Evolutionary conservation across 106 monocot genomes (phyloP), one percentile per base, ranked within the genome.

Genomic region (Gastrodia elata): DNA sequence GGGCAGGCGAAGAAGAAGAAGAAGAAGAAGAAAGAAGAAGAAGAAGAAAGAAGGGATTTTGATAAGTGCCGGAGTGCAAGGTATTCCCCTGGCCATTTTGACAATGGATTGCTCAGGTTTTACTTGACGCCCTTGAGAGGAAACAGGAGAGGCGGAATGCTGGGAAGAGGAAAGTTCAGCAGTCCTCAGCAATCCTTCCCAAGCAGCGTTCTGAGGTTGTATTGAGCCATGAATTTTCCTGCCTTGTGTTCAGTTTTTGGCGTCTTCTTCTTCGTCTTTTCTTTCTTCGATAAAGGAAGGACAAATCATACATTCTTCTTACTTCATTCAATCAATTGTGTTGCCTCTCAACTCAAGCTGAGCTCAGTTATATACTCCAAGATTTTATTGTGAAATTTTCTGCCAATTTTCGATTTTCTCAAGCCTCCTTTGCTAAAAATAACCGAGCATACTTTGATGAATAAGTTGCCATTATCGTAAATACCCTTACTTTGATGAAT

Each of bases 21-120:
- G 13, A 44, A 44, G 44, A 22, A 52, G n/a, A 52, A 52, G 52
- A 52, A 52, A 22, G 22, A 22, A 6, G 22, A 1, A 6, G 22
- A 52, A 4, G 22, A 22, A 18, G 22, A 52, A 7, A 86, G 85
- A 35, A 76, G 81, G 34, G 74, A 79, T 35, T 52, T 92, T 56
- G 95, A 92, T 77, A 80, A 89, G 71, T 89, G 87, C 41, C 70
- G 82, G 65, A 95, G 91, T 49, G 85, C 85, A 1, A 86, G 94
- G 64, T 85, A 79, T 55, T 92, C 91, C 34, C 94, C 94, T 0
- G 69, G 78, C 9, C 84, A 74, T 44, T 27, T 77, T 9, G 94
- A 87, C 71, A 81, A 84, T 69, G 89, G 94, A 13, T 43, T 94
- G 88, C 58, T 88, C 39, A 61, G 91, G 73, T 91, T 94, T 70